phyloP scores from a whole-genome alignment of 2,329 filamentous ascomycete species.

The Aspergillus fijiensis region DNA sequence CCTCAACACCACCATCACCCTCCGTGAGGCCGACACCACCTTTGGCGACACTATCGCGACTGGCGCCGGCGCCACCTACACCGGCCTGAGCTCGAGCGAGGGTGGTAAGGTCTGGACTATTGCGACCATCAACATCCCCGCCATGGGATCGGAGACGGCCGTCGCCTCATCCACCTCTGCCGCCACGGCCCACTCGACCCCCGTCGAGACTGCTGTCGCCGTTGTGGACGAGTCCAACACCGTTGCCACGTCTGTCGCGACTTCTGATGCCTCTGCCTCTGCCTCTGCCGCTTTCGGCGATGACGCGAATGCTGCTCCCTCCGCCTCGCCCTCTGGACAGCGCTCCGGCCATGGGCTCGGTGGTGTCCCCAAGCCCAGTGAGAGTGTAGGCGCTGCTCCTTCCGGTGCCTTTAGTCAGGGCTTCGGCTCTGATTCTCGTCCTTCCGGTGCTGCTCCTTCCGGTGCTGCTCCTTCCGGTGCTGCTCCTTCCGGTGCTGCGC shows the following conservation, averaged over 20 bases:
- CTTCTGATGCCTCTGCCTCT: not conserved
- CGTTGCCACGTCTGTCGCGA: not conserved
- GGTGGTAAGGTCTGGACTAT: slow-evolving; percentile 43
- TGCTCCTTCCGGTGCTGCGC: not conserved
- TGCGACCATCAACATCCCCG: slow-evolving; percentile 35
- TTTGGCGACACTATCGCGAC: slow-evolving; percentile 27
- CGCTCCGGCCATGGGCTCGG: no score
- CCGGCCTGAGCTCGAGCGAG: slow-evolving; percentile 32
- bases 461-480: not conserved
- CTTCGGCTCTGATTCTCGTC: no score
- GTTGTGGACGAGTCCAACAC: not conserved
- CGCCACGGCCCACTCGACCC: not conserved
- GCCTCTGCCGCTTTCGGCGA: no score
- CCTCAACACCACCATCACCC: slow-evolving; percentile 41
- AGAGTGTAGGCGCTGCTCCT: no score
- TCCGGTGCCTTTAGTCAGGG: no score
- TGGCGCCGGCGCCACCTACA: slow-evolving; percentile 36
- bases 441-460: not conserved
- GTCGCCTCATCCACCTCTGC: not conserved
- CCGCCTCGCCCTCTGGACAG: no score
- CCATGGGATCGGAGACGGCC: slow-evolving; percentile 24
- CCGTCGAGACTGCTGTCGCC: not conserved
- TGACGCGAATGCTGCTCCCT: no score
- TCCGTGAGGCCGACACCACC: slow-evolving; percentile 31
- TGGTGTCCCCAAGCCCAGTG: no score